Conservation (phyloP, 2,329 filamentous ascomycete species). For the Colletotrichum phormii region DNA sequence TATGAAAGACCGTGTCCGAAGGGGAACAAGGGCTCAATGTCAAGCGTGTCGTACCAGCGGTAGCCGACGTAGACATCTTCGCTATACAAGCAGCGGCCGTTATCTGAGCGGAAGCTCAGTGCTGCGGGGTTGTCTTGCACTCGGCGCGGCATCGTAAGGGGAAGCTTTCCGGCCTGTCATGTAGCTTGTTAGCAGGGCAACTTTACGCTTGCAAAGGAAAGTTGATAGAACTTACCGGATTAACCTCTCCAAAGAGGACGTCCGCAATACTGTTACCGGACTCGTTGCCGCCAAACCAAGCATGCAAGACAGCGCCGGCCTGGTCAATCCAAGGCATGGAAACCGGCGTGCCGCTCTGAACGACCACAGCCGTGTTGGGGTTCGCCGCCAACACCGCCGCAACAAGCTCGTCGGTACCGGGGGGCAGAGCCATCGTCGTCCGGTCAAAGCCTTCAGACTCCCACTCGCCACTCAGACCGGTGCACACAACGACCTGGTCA, state of each 20-base stretch:
- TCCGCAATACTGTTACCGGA: slow-evolving; percentile 42
- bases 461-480: slow-evolving; percentile 65
- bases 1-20: slow-evolving; percentile 79
- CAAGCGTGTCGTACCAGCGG: slow-evolving; percentile 70
- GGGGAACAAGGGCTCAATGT: slow-evolving; percentile 66
- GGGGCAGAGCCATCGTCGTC: slow-evolving; percentile 76
- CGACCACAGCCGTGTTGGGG: slow-evolving; percentile 67
- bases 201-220: too few relatives aligned
- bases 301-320: slow-evolving; percentile 50
- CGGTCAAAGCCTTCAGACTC: slow-evolving; percentile 70
- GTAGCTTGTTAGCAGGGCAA: not conserved
- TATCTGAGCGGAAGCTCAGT: slow-evolving; percentile 73
- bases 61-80: slow-evolving; percentile 82
- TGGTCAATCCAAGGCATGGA: slow-evolving; percentile 59
- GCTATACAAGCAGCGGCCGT: slow-evolving; percentile 74
- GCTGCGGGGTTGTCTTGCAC: slow-evolving; percentile 77
- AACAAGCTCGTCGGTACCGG: slow-evolving; percentile 67
- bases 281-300: slow-evolving; percentile 45
- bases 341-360: slow-evolving; percentile 70
- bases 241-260: slow-evolving; percentile 42
- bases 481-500: slow-evolving; percentile 66
- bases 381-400: slow-evolving; percentile 65
- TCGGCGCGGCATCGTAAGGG: slow-evolving; percentile 74
- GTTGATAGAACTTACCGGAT: slow-evolving; percentile 51
- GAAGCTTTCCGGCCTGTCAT: slow-evolving; percentile 76